Percentiles rank a stretch among this genome's conserved stretches.
These are phyloP conservation scores for Ophiognomonia clavigignenti-juglandacearum DNA, from an alignment of 2,329 filamentous ascomycete species.

Conservation along the genomic window DNA sequence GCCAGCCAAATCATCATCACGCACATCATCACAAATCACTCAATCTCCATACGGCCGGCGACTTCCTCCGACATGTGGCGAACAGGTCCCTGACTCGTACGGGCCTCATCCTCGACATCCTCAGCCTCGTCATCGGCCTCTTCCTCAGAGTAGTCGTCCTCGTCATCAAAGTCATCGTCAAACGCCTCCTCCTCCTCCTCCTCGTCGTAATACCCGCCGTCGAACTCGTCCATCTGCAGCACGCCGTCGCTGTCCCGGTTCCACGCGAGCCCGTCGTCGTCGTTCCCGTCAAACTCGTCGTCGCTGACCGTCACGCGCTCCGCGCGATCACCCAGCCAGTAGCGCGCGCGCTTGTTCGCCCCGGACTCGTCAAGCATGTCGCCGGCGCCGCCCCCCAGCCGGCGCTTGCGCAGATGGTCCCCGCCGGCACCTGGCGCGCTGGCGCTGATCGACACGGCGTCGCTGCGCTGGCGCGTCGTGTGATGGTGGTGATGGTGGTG, in stretches of 20 bases:
- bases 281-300: constrained; percentile 43
- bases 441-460: constrained; percentile 24
- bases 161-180: constrained; percentile 29
- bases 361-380: constrained; percentile 32
- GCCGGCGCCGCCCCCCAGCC: too few species aligned
- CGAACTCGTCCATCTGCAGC: constrained; percentile 49
- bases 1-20: neutral
- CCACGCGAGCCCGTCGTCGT: constrained; percentile 50
- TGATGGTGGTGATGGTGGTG: too few species aligned
- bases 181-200: constrained; percentile 43
- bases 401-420: constrained; percentile 18
- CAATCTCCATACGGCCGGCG: constrained; percentile 59
- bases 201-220: constrained; percentile 39
- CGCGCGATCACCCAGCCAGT: constrained; percentile 75
- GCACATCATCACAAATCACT: constrained; percentile 19
- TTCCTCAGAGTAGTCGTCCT: constrained; percentile 26
- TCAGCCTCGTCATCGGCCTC: constrained; percentile 35
- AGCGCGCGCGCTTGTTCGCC: constrained; percentile 76
- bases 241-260: constrained; percentile 56
- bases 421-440: constrained; percentile 23
- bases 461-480: constrained; percentile 23
- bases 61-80: constrained; percentile 60
- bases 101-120: constrained; percentile 30
- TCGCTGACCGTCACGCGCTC: constrained; percentile 39
- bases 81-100: constrained; percentile 33